Conservation (phyloP, 73 alveolate species). For the Blepharisma stoltei region DNA sequence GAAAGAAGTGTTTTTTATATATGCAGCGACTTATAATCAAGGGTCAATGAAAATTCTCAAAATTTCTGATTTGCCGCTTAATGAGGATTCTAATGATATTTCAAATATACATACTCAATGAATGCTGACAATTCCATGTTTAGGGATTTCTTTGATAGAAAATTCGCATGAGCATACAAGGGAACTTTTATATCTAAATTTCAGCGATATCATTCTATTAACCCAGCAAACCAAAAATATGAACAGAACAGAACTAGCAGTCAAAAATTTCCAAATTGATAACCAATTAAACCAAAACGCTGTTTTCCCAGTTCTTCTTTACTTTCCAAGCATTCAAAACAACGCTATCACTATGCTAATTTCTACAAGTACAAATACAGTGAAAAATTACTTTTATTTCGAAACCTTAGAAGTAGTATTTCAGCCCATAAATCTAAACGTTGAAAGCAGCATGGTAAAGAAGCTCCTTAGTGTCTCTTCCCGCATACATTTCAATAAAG, state of each 20-base stretch:
- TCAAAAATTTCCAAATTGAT: constrained; percentile 51
- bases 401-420: not conserved
- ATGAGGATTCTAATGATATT: not conserved
- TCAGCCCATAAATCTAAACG: not conserved
- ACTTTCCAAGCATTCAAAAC: constrained; percentile 35
- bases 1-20: not conserved
- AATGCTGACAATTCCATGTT: not conserved
- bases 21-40: not conserved
- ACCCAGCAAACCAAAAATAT: constrained; percentile 14
- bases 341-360: not conserved
- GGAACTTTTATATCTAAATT: not conserved
- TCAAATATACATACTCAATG: not conserved
- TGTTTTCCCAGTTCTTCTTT: constrained; percentile 52
- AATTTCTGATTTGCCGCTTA: not conserved
- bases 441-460: not conserved
- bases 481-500: not conserved
- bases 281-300: constrained; percentile 41
- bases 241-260: constrained; percentile 34
- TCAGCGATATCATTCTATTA: not conserved
- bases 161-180: not conserved
- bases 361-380: not conserved
- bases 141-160: constrained; percentile 25
- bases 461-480: not conserved
- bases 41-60: constrained; percentile 24
- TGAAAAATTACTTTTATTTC: not conserved